Conservation (phyloP, 1,139 yeast species). For the Hemisphaericaspora xylofermentans region DNA sequence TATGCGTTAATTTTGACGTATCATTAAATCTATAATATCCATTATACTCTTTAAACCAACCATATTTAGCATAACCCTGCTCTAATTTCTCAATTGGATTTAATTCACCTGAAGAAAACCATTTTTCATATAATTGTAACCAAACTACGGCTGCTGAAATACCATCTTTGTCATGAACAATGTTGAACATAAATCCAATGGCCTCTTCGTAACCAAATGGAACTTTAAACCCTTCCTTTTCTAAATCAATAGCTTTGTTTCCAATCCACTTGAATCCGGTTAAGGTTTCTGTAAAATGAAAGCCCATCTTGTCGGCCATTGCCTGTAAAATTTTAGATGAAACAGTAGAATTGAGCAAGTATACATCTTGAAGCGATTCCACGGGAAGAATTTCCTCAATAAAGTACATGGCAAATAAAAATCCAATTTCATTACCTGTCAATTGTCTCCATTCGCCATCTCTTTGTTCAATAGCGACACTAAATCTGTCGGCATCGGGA, state of each 20-base stretch:
- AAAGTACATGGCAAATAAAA: slow-evolving; percentile 70
- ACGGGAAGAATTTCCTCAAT: slow-evolving; percentile 37
- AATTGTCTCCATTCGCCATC: slow-evolving; percentile 67
- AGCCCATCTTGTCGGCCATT: slow-evolving; percentile 64
- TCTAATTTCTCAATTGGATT: slow-evolving; percentile 52
- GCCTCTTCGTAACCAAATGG: slow-evolving; percentile 97
- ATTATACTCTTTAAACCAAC: slow-evolving; percentile 80
- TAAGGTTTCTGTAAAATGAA: slow-evolving; percentile 73
- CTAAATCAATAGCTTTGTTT: slow-evolving; percentile 76
- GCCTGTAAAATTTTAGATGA: slow-evolving; percentile 78
- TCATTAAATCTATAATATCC: slow-evolving; percentile 76
- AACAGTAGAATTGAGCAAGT: slow-evolving; percentile 83
- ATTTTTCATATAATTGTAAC: slow-evolving; percentile 62
- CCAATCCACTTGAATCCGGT: slow-evolving; percentile 99
- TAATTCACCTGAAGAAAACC: slow-evolving; percentile 35
- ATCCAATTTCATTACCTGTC: slow-evolving; percentile 90
- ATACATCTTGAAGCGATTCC: slow-evolving; percentile 39
- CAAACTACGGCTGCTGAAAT: slow-evolving; percentile 79
- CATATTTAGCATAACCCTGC: slow-evolving; percentile 62
- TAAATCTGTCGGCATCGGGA: slow-evolving; percentile 95
- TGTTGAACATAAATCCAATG: slow-evolving; percentile 86
- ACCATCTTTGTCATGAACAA: slow-evolving; percentile 94
- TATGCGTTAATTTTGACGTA: slow-evolving; percentile 46
- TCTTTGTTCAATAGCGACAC: slow-evolving; percentile 59
- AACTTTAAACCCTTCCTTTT: slow-evolving; percentile 59